phyloP scores from a whole-genome alignment of 192 early-diverging fungal genomes.

The Gamsiella multidivaricata region DNA sequence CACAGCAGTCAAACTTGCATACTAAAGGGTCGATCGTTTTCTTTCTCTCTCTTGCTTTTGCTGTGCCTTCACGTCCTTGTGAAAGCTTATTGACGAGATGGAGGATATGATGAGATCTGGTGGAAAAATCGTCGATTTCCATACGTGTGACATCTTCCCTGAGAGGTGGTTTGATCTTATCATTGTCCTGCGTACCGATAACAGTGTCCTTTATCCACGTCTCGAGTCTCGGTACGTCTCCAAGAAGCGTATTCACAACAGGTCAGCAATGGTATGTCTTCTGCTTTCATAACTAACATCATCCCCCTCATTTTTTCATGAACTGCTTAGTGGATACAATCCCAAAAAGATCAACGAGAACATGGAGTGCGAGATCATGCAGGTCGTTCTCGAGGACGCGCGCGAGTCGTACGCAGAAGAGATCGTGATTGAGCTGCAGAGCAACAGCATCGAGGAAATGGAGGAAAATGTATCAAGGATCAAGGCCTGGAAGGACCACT shows the following conservation, averaged over 20 bases:
- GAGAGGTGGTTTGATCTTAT: constrained; percentile 99
- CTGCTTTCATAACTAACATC: no score
- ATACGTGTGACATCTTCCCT: constrained; percentile 96
- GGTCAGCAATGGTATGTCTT: no score
- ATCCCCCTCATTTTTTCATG: no score
- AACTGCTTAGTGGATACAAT: constrained; percentile 74
- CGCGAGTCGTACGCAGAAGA: constrained; percentile 82
- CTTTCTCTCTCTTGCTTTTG: background rate
- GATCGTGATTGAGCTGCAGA: constrained; percentile 83
- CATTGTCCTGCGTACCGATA: constrained; percentile 87
- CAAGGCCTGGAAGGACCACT: constrained; percentile 73
- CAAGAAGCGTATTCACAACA: no score
- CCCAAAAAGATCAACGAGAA: constrained; percentile 92
- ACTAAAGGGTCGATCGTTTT: background rate
- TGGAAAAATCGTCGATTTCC: constrained; percentile 92
- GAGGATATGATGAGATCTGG: constrained; percentile 84
- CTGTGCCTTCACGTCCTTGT: no score
- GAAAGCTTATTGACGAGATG: constrained; percentile 90
- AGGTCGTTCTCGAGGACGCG: constrained; percentile 92
- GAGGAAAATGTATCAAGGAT: constrained; percentile 89
- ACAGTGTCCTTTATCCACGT: constrained; percentile 80
- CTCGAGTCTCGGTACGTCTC: constrained; percentile 74
- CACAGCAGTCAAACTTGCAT: no score
- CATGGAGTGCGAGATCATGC: constrained; percentile 97
- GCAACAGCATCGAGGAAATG: constrained; percentile 90